Evolutionary conservation across 1,284 basidiomycete genomes (phyloP).

Genomic region (Heterobasidion annosum): DNA sequence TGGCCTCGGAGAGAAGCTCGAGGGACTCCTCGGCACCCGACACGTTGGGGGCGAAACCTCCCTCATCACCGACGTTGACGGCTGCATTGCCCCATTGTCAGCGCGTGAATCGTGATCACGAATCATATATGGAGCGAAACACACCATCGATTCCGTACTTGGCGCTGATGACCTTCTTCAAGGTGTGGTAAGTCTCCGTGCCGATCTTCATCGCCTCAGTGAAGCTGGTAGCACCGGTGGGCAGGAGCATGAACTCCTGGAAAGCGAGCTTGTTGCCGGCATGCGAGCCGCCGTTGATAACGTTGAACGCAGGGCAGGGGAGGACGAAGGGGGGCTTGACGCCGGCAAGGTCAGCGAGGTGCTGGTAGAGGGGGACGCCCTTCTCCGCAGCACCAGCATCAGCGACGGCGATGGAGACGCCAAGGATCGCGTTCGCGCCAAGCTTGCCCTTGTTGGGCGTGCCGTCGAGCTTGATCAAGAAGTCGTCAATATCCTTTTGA

Average conservation of each 20-base stretch:
- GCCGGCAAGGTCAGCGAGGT: constrained; percentile 93
- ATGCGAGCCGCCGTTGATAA: constrained; percentile 99
- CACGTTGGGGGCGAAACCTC: constrained; percentile 99
- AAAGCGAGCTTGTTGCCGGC: constrained; percentile 99
- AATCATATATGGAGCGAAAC: constrained; percentile 15
- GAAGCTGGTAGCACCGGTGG: constrained; percentile 88
- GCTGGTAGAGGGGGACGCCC: constrained; percentile 92
- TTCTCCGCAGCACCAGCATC: constrained; percentile 94
- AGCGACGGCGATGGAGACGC: constrained; percentile 94
- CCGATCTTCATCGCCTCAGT: constrained; percentile 98
- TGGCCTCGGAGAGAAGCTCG: constrained; percentile 92
- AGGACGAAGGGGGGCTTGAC: constrained; percentile 90
- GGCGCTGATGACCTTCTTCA: constrained; percentile 99
- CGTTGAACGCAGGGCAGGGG: constrained; percentile 93
- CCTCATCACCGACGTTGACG: constrained; percentile 99
- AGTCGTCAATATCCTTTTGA: constrained; percentile 97
- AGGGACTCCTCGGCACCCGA: constrained; percentile 95
- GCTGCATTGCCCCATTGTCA: constrained; percentile 37
- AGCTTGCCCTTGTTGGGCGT: constrained; percentile 99
- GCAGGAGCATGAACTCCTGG: constrained; percentile 99
- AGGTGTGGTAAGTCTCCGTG: constrained; percentile 95
- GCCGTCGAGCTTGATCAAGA: constrained; percentile 97
- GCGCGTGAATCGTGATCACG: not conserved
- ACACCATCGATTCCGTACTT: constrained; percentile 98
- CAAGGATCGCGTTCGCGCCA: constrained; percentile 98